Evolutionary conservation across 2,329 filamentous ascomycete species (phyloP).

Genomic region (Pseudocercospora fijiensis): DNA sequence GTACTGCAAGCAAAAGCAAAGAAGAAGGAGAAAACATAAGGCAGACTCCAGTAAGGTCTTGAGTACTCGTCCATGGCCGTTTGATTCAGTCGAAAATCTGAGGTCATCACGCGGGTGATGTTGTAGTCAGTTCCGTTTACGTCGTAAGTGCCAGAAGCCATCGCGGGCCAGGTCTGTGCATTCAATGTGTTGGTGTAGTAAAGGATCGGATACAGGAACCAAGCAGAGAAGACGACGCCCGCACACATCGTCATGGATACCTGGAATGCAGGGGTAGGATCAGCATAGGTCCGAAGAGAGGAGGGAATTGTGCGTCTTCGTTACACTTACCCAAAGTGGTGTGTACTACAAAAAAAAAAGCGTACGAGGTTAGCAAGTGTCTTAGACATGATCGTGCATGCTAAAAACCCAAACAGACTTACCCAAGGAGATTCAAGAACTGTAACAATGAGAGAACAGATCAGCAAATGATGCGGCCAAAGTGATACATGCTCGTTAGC

Average conservation of each 20-base stretch:
- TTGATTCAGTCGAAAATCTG: slow-evolving; percentile 52
- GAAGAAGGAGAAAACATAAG: slow-evolving; percentile 37
- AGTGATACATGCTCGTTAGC: too few species aligned
- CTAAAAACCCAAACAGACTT: too few species aligned
- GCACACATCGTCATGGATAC: slow-evolving; percentile 60
- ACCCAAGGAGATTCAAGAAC: slow-evolving; percentile 10
- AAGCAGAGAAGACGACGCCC: slow-evolving; percentile 41
- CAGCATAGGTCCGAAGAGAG: too few species aligned
- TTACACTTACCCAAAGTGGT: slow-evolving; percentile 22
- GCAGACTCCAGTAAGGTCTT: slow-evolving; percentile 32
- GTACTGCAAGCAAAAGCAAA: slow-evolving; percentile 40
- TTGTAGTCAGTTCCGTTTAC: slow-evolving; percentile 79
- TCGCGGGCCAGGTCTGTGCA: slow-evolving; percentile 60
- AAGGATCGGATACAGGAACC: slow-evolving; percentile 62
- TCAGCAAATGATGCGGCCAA: too few species aligned
- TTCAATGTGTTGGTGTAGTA: slow-evolving; percentile 83
- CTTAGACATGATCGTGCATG: too few species aligned
- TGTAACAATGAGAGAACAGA: too few species aligned
- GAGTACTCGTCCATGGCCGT: slow-evolving; percentile 24
- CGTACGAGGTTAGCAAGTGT: too few species aligned
- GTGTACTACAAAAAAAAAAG: too few species aligned
- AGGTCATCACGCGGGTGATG: slow-evolving; percentile 73
- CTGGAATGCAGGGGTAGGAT: too few species aligned
- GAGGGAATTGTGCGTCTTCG: too few species aligned
- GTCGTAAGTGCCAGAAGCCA: slow-evolving; percentile 70